These are phyloP conservation scores for Ordospora colligata DNA, from an alignment of 371 early-diverging fungal genomes.

Conservation along the genomic window DNA sequence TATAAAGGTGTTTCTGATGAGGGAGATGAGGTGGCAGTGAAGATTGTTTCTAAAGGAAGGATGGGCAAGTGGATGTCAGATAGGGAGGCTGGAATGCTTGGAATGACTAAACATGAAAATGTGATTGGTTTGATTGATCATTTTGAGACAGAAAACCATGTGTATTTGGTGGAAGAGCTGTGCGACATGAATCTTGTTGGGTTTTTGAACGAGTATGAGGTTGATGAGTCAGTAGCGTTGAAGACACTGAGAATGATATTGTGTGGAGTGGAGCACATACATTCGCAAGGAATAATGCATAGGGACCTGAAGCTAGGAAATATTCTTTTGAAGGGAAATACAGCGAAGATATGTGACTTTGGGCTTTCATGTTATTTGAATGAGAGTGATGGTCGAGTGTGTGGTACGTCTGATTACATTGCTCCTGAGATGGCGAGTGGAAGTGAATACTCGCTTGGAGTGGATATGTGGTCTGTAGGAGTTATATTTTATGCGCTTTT, in stretches of 20 bases:
- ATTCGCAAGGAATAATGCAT: conserved; percentile 30
- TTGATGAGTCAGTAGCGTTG: conserved; percentile 2
- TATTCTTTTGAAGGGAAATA: conserved; percentile 23
- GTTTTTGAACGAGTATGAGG: conserved; percentile 14
- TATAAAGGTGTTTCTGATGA: background rate
- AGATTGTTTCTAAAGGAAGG: background rate
- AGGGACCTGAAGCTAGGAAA: conserved; percentile 47
- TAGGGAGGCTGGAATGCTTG: background rate
- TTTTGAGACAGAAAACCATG: background rate
- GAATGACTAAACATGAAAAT: background rate
- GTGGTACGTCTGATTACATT: conserved; percentile 32
- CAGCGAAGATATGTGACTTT: conserved; percentile 43
- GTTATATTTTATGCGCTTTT: conserved; percentile 1
- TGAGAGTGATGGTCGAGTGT: background rate
- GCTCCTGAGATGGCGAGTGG: conserved; percentile 28
- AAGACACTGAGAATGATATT: conserved; percentile 38
- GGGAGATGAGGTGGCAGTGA: conserved; percentile 15
- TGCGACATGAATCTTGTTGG: conserved; percentile 17
- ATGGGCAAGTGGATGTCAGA: background rate
- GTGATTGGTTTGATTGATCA: conserved; percentile 17
- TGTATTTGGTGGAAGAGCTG: conserved; percentile 15
- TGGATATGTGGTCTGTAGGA: conserved; percentile 24
- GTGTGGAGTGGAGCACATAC: conserved; percentile 21
- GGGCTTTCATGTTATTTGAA: conserved; percentile 24
- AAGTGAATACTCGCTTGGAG: background rate